Conservation (phyloP, 805 yeast species). For the Teunomyces panamensis region DNA sequence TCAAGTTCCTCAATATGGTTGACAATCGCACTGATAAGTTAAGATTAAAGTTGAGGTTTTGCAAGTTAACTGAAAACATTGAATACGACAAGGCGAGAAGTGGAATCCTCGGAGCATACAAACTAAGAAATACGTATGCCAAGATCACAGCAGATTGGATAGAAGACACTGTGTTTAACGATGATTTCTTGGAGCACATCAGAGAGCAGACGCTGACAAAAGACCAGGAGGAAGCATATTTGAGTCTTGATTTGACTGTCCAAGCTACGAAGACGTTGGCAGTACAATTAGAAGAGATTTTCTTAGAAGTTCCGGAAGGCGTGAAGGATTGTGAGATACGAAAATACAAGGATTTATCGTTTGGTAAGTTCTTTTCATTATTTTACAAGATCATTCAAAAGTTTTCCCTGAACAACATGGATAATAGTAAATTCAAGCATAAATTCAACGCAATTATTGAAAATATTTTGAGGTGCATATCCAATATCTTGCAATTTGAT, state of each 20-base stretch:
- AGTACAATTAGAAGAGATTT: constrained; percentile 50
- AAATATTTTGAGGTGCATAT: constrained; percentile 60
- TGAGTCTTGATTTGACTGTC: constrained; percentile 57
- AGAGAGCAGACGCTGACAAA: constrained; percentile 12
- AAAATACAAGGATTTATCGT: constrained; percentile 57
- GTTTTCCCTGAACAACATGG: constrained; percentile 25
- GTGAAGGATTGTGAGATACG: constrained; percentile 50
- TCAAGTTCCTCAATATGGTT: constrained; percentile 26
- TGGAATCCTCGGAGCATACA: constrained; percentile 45
- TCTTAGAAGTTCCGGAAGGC: constrained; percentile 59
- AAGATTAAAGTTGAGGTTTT: constrained; percentile 42
- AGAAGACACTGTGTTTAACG: constrained; percentile 46
- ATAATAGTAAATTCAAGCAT: constrained; percentile 38
- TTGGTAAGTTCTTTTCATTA: constrained; percentile 65
- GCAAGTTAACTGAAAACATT: constrained; percentile 34
- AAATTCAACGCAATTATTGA: constrained; percentile 58
- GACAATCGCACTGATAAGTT: constrained; percentile 28
- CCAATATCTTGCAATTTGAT: constrained; percentile 69
- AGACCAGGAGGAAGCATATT: constrained; percentile 42
- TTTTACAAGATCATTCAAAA: constrained; percentile 54
- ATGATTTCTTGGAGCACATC: constrained; percentile 14
- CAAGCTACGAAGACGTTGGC: constrained; percentile 63
- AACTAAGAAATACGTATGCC: constrained; percentile 46
- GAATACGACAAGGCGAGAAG: constrained; percentile 30
- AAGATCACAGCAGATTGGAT: constrained; percentile 52